These are phyloP conservation scores for Silene latifolia DNA, from an alignment of 148 eudicot species.

Conservation along the genomic window DNA sequence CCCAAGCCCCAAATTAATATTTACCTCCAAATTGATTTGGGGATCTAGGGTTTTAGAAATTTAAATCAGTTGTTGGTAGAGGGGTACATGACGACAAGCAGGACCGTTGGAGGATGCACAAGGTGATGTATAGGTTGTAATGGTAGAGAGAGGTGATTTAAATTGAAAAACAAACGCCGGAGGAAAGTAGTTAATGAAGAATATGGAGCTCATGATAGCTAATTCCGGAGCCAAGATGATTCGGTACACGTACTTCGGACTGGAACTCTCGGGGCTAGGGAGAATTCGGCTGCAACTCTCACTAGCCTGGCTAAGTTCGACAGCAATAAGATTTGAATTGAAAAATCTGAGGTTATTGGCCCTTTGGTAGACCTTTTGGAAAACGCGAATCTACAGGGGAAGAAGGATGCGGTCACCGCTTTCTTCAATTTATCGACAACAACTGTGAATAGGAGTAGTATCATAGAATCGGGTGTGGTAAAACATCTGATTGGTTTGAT, in stretches of 20 bases:
- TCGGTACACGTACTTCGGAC: conserved; percentile 68
- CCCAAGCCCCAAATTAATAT: too few species aligned
- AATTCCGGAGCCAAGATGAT: conserved; percentile 61
- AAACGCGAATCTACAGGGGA: conserved; percentile 70
- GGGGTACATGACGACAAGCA: too few species aligned
- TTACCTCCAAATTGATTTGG: too few species aligned
- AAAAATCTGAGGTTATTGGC: conserved; percentile 65
- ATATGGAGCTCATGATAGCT: conserved; percentile 58
- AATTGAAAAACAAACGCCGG: too few species aligned
- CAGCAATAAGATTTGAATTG: conserved; percentile 62
- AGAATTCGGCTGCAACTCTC: conserved; percentile 86
- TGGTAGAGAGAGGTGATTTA: too few species aligned
- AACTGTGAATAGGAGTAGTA: conserved; percentile 59
- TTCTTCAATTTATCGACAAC: conserved; percentile 70
- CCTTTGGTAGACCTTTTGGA: conserved; percentile 73
- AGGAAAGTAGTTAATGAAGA: too few species aligned
- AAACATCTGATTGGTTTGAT: conserved; percentile 66
- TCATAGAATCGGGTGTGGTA: conserved; percentile 72
- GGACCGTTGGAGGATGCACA: too few species aligned
- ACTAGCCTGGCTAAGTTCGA: conserved; percentile 69
- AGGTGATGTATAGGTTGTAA: too few species aligned
- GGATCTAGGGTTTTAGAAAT: too few species aligned
- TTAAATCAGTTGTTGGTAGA: too few species aligned
- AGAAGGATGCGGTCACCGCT: conserved; percentile 82
- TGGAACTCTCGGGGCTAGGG: conserved; percentile 74